Evolutionary conservation across 768 basidiomycete species (phyloP).

Genomic region (Calocybe cyanea): DNA sequence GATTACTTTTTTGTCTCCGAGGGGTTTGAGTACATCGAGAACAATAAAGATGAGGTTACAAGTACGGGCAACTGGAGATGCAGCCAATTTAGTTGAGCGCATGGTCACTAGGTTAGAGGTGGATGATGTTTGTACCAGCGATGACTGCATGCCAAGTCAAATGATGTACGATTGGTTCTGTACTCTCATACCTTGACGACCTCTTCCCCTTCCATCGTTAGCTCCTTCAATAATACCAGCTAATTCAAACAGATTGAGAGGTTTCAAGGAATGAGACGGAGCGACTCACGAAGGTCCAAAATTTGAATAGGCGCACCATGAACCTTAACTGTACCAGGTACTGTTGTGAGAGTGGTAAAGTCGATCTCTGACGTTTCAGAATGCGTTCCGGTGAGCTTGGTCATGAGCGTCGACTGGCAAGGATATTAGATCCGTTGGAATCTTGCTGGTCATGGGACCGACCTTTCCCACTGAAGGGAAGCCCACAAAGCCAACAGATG

Average conservation of each 20-base stretch:
- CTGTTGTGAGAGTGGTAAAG: constrained; percentile 94
- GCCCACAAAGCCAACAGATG: constrained; percentile 90
- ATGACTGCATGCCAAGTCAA: constrained; percentile 45
- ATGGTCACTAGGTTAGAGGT: constrained; percentile 6
- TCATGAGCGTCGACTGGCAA: constrained; percentile 84
- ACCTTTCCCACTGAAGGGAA: constrained; percentile 97
- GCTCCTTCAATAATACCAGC: constrained; percentile 99
- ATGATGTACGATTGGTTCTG: neutral
- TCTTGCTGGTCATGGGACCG: neutral
- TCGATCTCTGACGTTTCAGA: constrained; percentile 96
- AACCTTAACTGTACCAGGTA: constrained; percentile 90
- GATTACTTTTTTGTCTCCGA: constrained; percentile 90
- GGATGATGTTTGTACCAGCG: constrained; percentile 52
- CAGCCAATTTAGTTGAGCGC: constrained; percentile 11
- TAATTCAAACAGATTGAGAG: constrained; percentile 23
- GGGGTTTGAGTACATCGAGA: constrained; percentile 96
- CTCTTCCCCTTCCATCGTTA: constrained; percentile 92
- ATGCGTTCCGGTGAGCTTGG: constrained; percentile 93
- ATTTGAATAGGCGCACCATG: constrained; percentile 97
- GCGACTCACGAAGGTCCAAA: constrained; percentile 74
- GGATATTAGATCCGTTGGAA: constrained; percentile 4
- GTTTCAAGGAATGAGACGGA: neutral
- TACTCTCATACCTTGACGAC: constrained; percentile 76
- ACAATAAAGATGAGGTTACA: constrained; percentile 99
- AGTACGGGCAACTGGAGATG: constrained; percentile 82